phyloP scores from a whole-genome alignment of 306 rosid species.

The Ammopiptanthus mongolicus region DNA sequence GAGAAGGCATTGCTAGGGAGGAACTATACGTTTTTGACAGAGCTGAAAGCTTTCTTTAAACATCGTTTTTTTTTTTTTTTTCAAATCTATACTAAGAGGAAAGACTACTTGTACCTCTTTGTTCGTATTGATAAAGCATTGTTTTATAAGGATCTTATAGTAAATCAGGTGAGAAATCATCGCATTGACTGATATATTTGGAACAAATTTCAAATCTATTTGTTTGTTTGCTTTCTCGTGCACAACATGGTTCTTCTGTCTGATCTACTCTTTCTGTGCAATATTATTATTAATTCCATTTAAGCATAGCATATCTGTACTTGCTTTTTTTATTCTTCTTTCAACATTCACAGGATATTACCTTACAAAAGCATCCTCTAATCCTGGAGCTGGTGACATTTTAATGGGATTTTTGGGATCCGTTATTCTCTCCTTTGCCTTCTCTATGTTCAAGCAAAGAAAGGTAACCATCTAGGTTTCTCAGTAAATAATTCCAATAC shows the following conservation, averaged over 20 bases:
- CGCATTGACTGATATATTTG: neutral
- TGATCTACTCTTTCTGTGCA: neutral
- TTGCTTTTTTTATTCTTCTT: conserved; percentile 11
- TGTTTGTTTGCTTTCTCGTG: neutral
- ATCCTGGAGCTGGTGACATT: conserved; percentile 96
- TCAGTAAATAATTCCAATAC: neutral
- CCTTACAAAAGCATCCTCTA: conserved; percentile 70
- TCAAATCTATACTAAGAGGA: neutral
- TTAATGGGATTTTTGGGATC: conserved; percentile 96
- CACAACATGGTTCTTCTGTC: conserved; percentile 1
- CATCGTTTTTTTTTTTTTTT: too few relatives aligned
- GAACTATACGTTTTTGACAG: neutral
- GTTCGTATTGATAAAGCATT: conserved; percentile 3
- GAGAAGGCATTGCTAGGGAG: neutral
- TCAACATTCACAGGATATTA: conserved; percentile 54
- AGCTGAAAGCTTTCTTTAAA: neutral
- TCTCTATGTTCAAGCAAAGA: conserved; percentile 96
- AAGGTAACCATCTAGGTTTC: conserved; percentile 50
- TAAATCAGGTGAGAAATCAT: neutral
- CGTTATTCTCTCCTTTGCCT: conserved; percentile 94
- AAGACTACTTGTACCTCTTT: neutral
- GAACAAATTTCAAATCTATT: neutral
- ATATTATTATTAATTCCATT: neutral
- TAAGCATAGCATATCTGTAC: neutral
- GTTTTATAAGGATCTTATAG: neutral